A percentile compares a stretch with the other conserved stretches of the same genome.
Evolutionary conservation across 176 grass and related monocot genomes (phyloP).

Genomic region (Cenchrus americanus): DNA sequence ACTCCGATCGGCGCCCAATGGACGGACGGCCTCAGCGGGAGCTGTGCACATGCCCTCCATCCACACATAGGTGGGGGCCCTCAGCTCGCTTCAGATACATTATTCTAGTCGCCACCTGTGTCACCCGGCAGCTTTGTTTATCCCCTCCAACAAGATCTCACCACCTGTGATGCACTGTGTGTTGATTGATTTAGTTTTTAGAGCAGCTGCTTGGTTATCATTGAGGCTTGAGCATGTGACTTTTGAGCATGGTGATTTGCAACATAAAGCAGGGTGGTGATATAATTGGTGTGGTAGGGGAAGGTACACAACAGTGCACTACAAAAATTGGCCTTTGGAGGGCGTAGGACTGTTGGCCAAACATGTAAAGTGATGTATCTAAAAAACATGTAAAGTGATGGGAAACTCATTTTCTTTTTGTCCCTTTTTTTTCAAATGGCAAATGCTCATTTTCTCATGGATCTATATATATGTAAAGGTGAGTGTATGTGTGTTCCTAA

Average conservation of each 20-base stretch:
- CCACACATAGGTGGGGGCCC: neutral
- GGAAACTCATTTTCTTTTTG: too few species aligned
- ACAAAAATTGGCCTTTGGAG: neutral
- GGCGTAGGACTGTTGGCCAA: neutral
- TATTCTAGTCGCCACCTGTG: conserved; percentile 19
- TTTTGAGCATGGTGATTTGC: neutral
- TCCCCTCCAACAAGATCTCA: neutral
- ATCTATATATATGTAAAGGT: neutral
- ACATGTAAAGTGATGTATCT: too few species aligned
- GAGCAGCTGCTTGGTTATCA: neutral
- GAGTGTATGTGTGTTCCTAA: neutral
- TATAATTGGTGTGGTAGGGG: neutral
- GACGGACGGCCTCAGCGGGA: neutral
- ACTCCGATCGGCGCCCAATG: neutral
- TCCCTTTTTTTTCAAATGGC: too few species aligned
- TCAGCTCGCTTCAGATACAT: neutral
- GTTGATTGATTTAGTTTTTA: neutral
- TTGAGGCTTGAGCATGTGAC: neutral
- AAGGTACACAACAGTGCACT: neutral
- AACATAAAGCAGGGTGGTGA: neutral
- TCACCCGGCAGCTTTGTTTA: conserved; percentile 19
- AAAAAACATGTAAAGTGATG: too few species aligned
- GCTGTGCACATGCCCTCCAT: conserved; percentile 20
- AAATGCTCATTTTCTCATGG: neutral
- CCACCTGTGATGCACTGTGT: conserved; percentile 22